Base-by-base conservation (phyloP, 176 grass and related monocot genomes). In the Paspalum vaginatum region DNA sequence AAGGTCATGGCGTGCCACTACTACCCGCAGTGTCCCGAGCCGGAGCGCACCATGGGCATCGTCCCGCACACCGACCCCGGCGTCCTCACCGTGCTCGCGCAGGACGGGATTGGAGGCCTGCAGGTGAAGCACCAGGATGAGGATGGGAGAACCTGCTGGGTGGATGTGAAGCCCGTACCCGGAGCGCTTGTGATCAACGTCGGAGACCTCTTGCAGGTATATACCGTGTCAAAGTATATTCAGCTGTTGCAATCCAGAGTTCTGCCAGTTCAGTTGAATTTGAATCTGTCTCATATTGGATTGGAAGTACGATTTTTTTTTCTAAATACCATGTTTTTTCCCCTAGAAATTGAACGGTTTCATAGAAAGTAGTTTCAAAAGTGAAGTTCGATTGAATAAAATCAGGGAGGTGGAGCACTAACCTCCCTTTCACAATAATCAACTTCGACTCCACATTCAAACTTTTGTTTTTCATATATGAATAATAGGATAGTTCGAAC, bases 11-110 rank as follows among this genome's bases (percentile, higher is more conserved):
- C 70, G n/a, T 92, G 94, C 87, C 94, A 97, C 64, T 97, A 97
- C 87, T 97, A 97, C 80, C 94, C 94, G 21, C 82, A 82, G 12
- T 97, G 91, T 85, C 94, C 94, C 0, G 91, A 97, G 85, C 94
- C 94, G 2, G 89, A 97, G 16, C 76, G 79, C 46, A 92, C 94
- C 81, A 86, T 91, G 89, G 94, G 94, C 6, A 1, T 79, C 14
- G 89, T 88, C 44, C 64, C 89, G 41, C 94, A 97, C 89, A 94
- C 91, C 4, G 94, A 97, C 64, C 94, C 94, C 1, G 87, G 89
- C 49, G 89, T 86, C 52, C 76, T 97, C 26, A 92, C 89, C 6
- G 85, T 94, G 26, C 80, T 97, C 41, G 72, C 85, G 58, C 94
- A 97, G 85, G 91, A 94, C 24, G 40, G 5, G 12, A 63, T 87